These are phyloP conservation scores for Fusarium sp. DNA, from an alignment of 2,329 filamentous ascomycete genomes.

Conservation along the genomic window DNA sequence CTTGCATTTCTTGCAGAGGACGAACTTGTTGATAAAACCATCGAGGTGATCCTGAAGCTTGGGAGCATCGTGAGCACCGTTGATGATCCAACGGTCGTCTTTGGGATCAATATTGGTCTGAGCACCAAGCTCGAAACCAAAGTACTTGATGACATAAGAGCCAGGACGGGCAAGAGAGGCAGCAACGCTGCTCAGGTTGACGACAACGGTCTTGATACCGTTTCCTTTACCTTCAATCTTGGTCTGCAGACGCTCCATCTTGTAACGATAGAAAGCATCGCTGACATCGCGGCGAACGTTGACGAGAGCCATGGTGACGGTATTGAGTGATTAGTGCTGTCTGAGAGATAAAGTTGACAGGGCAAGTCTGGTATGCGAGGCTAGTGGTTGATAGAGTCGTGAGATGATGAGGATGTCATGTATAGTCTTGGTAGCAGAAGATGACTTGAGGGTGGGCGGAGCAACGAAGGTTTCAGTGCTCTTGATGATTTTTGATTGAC, in stretches of 20 bases:
- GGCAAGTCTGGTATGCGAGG: conserved; percentile 29
- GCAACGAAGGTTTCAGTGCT: conserved; percentile 64
- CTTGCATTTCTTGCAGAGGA: conserved; percentile 99
- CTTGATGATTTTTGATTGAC: conserved; percentile 65
- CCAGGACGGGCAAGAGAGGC: conserved; percentile 91
- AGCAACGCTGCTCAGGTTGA: conserved; percentile 95
- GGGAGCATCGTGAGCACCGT: conserved; percentile 92
- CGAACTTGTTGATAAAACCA: conserved; percentile 98
- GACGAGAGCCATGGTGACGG: conserved; percentile 90
- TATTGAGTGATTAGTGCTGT: conserved; percentile 44
- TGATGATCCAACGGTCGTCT: conserved; percentile 99
- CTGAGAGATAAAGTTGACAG: conserved; percentile 31
- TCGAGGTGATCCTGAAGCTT: conserved; percentile 99
- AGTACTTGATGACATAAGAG: conserved; percentile 98
- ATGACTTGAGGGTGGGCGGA: conserved; percentile 54
- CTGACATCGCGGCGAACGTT: conserved; percentile 98
- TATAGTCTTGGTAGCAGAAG: conserved; percentile 50
- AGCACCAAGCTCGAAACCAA: conserved; percentile 97
- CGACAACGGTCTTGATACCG: conserved; percentile 98
- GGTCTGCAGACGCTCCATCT: conserved; percentile 98
- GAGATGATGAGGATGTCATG: conserved; percentile 54
- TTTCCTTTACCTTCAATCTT: conserved; percentile 99
- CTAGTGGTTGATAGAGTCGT: conserved; percentile 35
- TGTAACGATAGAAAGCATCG: conserved; percentile 99
- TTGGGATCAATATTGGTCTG: conserved; percentile 98